A percentile compares a stretch with the other conserved stretches of the same genome.
These are phyloP conservation scores for Volvox reticuliferus DNA, from an alignment of 139 green algal species.

Conservation along the genomic window DNA sequence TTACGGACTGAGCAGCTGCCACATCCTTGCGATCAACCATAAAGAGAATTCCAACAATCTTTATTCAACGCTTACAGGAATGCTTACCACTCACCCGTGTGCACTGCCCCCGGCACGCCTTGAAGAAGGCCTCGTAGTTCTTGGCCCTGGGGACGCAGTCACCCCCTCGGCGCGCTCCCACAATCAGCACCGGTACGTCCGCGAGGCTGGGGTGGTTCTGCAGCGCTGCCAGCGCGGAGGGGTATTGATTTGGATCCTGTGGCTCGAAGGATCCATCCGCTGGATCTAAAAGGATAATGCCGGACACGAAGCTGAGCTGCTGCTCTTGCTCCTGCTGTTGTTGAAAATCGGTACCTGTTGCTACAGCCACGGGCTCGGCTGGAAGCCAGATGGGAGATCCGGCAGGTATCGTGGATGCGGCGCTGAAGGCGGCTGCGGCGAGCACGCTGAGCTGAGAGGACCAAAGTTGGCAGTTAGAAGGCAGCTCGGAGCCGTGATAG, in stretches of 20 bases:
- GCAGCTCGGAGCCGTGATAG: too few species aligned
- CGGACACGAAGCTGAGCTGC: neutral
- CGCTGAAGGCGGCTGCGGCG: neutral
- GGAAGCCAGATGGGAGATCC: neutral
- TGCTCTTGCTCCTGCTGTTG: neutral
- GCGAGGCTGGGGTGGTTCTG: neutral
- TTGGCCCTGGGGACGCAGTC: conserved; percentile 20
- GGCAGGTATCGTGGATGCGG: too few species aligned
- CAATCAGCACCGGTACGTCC: neutral
- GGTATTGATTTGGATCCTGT: conserved; percentile 16
- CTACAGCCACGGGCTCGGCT: neutral
- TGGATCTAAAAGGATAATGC: conserved; percentile 10
- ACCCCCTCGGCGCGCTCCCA: conserved; percentile 15
- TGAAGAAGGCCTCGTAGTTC: conserved; percentile 6
- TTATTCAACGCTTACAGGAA: too few species aligned
- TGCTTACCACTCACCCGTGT: conserved; percentile 1
- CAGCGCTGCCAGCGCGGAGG: neutral
- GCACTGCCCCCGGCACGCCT: neutral
- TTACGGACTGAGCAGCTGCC: too few species aligned
- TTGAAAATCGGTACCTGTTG: neutral
- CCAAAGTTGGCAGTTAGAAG: neutral
- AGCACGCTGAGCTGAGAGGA: conserved; percentile 23
- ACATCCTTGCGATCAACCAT: too few species aligned
- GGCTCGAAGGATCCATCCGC: conserved; percentile 33
- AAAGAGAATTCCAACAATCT: too few species aligned